These are phyloP conservation scores for Candida argentea DNA, from an alignment of 805 yeast genomes.

Conservation along the genomic window DNA sequence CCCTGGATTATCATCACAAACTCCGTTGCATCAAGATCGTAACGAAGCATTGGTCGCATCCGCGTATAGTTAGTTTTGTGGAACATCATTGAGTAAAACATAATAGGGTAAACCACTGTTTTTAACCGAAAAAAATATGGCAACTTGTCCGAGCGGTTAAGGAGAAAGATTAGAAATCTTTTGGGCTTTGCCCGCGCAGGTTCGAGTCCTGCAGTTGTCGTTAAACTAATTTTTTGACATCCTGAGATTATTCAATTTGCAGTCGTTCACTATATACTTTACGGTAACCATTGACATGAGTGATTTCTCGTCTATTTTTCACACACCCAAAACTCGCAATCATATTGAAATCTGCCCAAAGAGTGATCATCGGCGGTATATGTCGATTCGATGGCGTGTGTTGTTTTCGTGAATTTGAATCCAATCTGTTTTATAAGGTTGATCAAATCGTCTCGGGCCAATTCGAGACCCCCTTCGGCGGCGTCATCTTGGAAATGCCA, in stretches of 20 bases:
- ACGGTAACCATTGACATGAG: too few species aligned
- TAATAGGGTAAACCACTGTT: too few species aligned
- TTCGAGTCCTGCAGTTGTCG: slow-evolving; percentile 73
- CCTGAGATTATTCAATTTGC: too few species aligned
- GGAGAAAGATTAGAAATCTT: slow-evolving; percentile 44
- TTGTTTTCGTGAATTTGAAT: slow-evolving; percentile 37
- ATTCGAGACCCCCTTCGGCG: slow-evolving; percentile 47
- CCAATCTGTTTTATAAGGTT: slow-evolving; percentile 38
- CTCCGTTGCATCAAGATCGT: too few species aligned
- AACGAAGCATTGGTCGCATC: too few species aligned
- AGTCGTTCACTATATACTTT: too few species aligned
- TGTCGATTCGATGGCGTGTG: slow-evolving; percentile 34
- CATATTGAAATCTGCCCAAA: slow-evolving; percentile 46
- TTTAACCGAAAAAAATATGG: too few species aligned
- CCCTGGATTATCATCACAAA: too few species aligned
- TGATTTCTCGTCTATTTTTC: slow-evolving; percentile 2
- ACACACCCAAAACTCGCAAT: slow-evolving; percentile 66
- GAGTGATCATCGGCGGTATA: slow-evolving; percentile 44
- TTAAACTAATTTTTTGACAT: too few species aligned
- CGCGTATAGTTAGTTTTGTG: too few species aligned
- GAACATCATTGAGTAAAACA: too few species aligned
- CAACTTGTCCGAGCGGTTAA: slow-evolving; percentile 55
- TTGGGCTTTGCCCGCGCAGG: slow-evolving; percentile 29
- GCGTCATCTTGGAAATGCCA: slow-evolving; percentile 62
- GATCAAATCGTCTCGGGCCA: slow-evolving; percentile 45